phyloP scores from a whole-genome alignment of 768 basidiomycete species.

The Rhodosporidiobolus sp. region DNA sequence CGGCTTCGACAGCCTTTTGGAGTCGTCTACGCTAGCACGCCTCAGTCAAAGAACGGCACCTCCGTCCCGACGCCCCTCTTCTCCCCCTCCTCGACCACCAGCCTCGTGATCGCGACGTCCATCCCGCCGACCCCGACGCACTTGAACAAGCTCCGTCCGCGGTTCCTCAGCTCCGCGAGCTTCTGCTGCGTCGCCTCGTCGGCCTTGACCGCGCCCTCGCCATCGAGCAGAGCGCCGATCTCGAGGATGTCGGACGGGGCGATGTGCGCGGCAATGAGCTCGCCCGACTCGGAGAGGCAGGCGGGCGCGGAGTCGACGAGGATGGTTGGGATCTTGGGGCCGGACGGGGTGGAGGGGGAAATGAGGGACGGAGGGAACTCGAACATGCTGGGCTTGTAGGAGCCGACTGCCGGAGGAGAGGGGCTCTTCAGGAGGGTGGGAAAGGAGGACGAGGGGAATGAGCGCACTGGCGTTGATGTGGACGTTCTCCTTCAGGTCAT shows the following conservation, averaged over 20 bases:
- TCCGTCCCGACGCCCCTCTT: constrained; percentile 4
- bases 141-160: constrained; percentile 37
- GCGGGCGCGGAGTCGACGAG: constrained; percentile 38
- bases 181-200: not conserved
- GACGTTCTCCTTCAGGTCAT: constrained; percentile 22
- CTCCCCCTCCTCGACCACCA: constrained; percentile 33
- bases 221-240: constrained; percentile 33
- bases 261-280: constrained; percentile 27
- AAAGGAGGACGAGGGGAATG: not conserved
- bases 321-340: constrained; percentile 22
- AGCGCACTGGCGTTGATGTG: constrained; percentile 41
- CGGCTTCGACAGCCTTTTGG: too few relatives aligned
- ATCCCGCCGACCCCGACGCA: constrained; percentile 42
- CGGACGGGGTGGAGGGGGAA: not conserved
- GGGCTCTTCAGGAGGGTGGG: not conserved
- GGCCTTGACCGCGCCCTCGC: not conserved
- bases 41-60: constrained; percentile 9
- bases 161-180: not conserved
- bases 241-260: not conserved
- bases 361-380: constrained; percentile 41
- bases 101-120: constrained; percentile 39
- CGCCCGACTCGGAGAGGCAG: constrained; percentile 39
- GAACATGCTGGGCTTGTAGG: constrained; percentile 43
- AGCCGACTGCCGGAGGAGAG: constrained; percentile 19
- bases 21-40: too few relatives aligned